Percentiles rank a stretch among this genome's conserved stretches.
Conservation (phyloP, 495 filamentous ascomycete species). For the Penicillium canariense region DNA sequence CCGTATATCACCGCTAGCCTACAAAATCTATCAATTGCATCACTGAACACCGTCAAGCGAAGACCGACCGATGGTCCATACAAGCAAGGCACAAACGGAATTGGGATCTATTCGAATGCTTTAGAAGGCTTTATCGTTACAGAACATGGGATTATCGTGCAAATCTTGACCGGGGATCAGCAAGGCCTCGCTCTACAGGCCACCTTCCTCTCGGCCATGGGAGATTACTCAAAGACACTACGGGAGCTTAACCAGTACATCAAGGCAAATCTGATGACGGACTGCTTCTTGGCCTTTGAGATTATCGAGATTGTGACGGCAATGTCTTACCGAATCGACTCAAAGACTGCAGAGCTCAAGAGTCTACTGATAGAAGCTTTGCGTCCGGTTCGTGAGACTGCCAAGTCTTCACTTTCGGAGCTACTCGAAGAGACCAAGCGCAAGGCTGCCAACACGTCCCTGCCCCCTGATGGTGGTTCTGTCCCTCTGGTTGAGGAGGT, state of each 20-base stretch:
- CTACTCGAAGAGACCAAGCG: conserved; percentile 84
- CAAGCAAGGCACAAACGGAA: conserved; percentile 86
- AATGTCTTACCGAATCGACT: conserved; percentile 75
- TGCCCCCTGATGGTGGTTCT: conserved; percentile 77
- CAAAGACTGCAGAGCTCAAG: conserved; percentile 82
- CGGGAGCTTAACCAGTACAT: conserved; percentile 89
- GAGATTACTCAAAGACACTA: conserved; percentile 80
- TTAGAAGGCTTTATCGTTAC: conserved; percentile 82
- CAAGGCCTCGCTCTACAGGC: conserved; percentile 74
- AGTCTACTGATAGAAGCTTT: conserved; percentile 77
- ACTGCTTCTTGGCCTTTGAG: conserved; percentile 95
- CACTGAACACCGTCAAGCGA: conserved; percentile 82
- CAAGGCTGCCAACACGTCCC: conserved; percentile 55
- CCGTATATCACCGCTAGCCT: conserved; percentile 78
- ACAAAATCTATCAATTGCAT: conserved; percentile 82
- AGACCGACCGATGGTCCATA: conserved; percentile 78
- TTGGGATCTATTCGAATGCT: conserved; percentile 82
- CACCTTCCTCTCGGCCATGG: conserved; percentile 72
- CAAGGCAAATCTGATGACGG: conserved; percentile 78
- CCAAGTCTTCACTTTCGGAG: conserved; percentile 78
- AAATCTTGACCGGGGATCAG: conserved; percentile 79
- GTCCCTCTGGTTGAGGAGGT: conserved; percentile 77
- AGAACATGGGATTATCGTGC: conserved; percentile 85
- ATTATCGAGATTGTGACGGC: conserved; percentile 88
- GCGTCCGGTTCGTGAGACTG: conserved; percentile 87